phyloP scores from a whole-genome alignment of 2,329 filamentous ascomycete species.

The Fusarium sp. region DNA sequence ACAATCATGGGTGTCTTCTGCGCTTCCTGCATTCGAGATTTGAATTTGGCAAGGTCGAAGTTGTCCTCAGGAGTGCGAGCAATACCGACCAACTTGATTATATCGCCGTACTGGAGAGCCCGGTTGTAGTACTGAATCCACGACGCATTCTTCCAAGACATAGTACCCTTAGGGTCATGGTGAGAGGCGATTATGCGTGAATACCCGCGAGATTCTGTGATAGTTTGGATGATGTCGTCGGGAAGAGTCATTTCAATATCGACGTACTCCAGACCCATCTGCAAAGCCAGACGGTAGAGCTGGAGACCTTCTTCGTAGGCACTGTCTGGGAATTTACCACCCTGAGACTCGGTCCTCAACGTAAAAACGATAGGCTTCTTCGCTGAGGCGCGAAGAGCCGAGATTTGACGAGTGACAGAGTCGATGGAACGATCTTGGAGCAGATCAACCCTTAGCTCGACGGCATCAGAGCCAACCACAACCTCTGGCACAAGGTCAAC shows the following conservation, averaged over 20 bases:
- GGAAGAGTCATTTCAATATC: slow-evolving; percentile 92
- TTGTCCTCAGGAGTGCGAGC: slow-evolving; percentile 85
- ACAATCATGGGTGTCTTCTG: slow-evolving; percentile 89
- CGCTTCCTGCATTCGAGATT: slow-evolving; percentile 74
- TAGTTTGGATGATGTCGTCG: slow-evolving; percentile 74
- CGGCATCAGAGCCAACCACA: slow-evolving; percentile 87
- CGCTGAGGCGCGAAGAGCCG: slow-evolving; percentile 76
- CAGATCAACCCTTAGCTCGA: slow-evolving; percentile 93
- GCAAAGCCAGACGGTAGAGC: slow-evolving; percentile 81
- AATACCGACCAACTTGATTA: slow-evolving; percentile 92
- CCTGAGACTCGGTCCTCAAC: slow-evolving; percentile 84
- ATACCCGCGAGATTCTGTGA: slow-evolving; percentile 72
- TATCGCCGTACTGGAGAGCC: slow-evolving; percentile 87
- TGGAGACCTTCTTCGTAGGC: slow-evolving; percentile 74
- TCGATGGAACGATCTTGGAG: slow-evolving; percentile 79
- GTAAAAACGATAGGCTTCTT: slow-evolving; percentile 91
- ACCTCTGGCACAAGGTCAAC: slow-evolving; percentile 74
- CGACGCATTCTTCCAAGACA: slow-evolving; percentile 92
- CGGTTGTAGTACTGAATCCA: slow-evolving; percentile 93
- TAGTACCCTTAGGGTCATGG: slow-evolving; percentile 80
- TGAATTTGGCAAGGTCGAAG: slow-evolving; percentile 84
- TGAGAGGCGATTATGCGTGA: slow-evolving; percentile 94
- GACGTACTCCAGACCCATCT: slow-evolving; percentile 89
- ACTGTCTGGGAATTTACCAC: slow-evolving; percentile 85
- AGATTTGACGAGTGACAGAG: slow-evolving; percentile 83